Evolutionary conservation across 2,329 filamentous ascomycete genomes (phyloP), one percentile per base, ranked within the genome.

Genomic region (Cryphonectria radicalis): DNA sequence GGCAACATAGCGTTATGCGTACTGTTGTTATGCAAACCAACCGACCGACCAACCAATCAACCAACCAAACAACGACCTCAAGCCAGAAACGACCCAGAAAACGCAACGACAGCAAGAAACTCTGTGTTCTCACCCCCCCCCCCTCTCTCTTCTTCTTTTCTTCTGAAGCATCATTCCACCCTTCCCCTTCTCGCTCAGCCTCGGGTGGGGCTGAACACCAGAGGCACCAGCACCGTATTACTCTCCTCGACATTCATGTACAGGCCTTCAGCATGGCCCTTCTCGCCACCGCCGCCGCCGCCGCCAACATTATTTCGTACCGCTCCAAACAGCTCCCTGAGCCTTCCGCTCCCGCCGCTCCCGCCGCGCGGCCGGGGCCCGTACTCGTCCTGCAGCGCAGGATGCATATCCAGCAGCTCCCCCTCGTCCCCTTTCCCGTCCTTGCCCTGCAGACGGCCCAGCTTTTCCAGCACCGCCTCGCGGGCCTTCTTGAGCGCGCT

Each of bases 381-480:
- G 14, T 35, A n/a, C 17, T 53, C 63, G 25, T 65, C 67, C 68
- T 72, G 68, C 69, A 73, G 68, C 63, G 66, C 73, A 4, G 73
- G 66, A 67, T 73, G 72, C 83, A 66, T 83, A 79, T 73, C 70
- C 37, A 72, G 64, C 22, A 68, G 67, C 59, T 69, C 67, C 32
- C 66, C 70, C 59, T 70, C 69, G 11, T 66, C 71, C 43, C 53
- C 67, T 60, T 63, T 65, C n/a, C 59, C 69, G 28, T 72, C 64
- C 57, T 60, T 67, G 19, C 68, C 70, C 25, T 72, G 50, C 37
- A 69, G 86, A 69, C 84, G 84, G 75, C 83, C 86, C 66, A 91
- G 83, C 75, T 89, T 89, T 72, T 82, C 84, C 69, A 91, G 80
- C 17, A 91, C 88, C 0, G 87, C 86, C 73, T 89, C 87, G 77